Base-by-base conservation (phyloP, 208 protist genomes). In the Crithidia bombi region DNA sequence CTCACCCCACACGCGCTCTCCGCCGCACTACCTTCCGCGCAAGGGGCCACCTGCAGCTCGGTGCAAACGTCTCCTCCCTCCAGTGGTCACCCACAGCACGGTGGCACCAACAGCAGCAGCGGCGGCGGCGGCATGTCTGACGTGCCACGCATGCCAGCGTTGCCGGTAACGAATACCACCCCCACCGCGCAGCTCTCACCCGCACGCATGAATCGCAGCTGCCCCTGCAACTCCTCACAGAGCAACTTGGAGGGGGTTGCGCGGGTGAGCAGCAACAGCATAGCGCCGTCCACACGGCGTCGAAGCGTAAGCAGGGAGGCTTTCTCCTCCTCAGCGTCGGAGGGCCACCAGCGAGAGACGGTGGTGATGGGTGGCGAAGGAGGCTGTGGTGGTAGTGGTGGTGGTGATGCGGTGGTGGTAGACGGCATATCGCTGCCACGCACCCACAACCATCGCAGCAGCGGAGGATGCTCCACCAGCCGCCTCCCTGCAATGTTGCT, bases 401-500 rank as follows among this genome's bases (percentile, higher is more conserved):
- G n/a, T n/a, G n/a, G n/a, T n/a, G n/a, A n/a, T n/a, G n/a, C n/a
- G n/a, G n/a, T n/a, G n/a, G n/a, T n/a, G n/a, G n/a, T n/a, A n/a
- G n/a, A n/a, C n/a, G n/a, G n/a, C n/a, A n/a, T n/a, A n/a, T n/a
- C n/a, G n/a, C n/a, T n/a, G n/a, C n/a, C n/a, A n/a, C n/a, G n/a
- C n/a, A n/a, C n/a, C n/a, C 38, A 14, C 57, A 25, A 35, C 30
- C 17, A 25, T 30, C 35, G 30, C 51, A 25, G 32, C 35, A 38
- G 21, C 12, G 23, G 56, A 6, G 21, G 56, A 12, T 39, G 10
- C 4, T 65, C 59, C 10, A 25, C 62, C 5, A 58, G 32, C n/a
- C 70, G 63, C 17, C 61, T 75, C 7, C 70, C 70, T 15, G 4
- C 62, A 26, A 64, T 69, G 54, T 32, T 58, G 39, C 70, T 56